These are phyloP conservation scores for Byssothecium circinans DNA, from an alignment of 2,329 filamentous ascomycete genomes.

Conservation along the genomic window DNA sequence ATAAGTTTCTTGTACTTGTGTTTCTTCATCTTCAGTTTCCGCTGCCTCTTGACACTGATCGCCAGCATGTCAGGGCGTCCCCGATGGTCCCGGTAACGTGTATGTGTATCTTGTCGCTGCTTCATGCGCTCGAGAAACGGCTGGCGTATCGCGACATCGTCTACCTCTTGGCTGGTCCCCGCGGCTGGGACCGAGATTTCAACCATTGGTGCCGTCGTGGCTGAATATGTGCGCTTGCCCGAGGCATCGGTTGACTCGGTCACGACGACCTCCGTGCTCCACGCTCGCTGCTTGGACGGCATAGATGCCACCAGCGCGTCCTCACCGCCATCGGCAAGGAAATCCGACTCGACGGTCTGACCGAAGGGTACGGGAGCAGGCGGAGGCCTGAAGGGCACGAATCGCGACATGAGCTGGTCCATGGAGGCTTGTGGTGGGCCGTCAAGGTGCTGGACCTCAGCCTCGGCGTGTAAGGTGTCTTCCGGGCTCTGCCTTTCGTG, in stretches of 20 bases:
- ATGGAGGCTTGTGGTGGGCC: conserved; percentile 39
- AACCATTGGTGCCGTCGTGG: conserved; percentile 54
- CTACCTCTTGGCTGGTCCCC: conserved; percentile 35
- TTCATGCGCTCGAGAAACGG: conserved; percentile 73
- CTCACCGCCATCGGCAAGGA: conserved; percentile 13
- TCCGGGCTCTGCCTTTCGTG: conserved; percentile 42
- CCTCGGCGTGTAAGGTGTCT: conserved; percentile 41
- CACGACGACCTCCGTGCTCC: conserved; percentile 52
- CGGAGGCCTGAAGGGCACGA: conserved; percentile 83
- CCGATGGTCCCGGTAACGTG: conserved; percentile 50
- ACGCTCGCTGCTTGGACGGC: conserved; percentile 44
- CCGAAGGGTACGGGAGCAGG: conserved; percentile 68
- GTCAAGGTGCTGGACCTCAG: conserved; percentile 38
- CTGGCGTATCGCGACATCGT: conserved; percentile 41
- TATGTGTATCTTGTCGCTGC: conserved; percentile 62
- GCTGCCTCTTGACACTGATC: conserved; percentile 88
- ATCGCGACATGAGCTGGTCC: conserved; percentile 50
- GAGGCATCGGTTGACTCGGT: conserved; percentile 56
- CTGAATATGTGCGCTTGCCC: conserved; percentile 56
- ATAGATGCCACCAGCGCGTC: conserved; percentile 22
- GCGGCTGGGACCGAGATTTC: conserved; percentile 27
- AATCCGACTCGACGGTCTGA: conserved; percentile 30
- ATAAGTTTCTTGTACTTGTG: conserved; percentile 99
- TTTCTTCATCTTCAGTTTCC: conserved; percentile 99
- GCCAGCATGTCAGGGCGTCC: conserved; percentile 64